Base-by-base conservation (phyloP, 1,139 yeast genomes). In the Diutina rugosa region DNA sequence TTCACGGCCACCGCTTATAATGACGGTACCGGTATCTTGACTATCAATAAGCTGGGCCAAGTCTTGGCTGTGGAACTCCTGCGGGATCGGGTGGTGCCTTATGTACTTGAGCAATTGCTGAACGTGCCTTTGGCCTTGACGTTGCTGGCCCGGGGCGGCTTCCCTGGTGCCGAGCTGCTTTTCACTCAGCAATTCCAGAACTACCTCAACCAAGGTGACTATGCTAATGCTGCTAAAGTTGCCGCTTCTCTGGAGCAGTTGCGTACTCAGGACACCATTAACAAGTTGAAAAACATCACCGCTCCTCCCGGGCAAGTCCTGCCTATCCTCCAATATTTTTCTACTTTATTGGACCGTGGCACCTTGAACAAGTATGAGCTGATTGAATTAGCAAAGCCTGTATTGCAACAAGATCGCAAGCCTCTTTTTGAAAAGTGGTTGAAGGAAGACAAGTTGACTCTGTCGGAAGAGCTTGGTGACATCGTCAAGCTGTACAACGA, bases 281-380 rank as follows among this genome's bases (percentile, higher is more conserved):
- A 90, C 72, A 89, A 90, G 71, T 83, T 95, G 75, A 93, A 93
- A 73, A 84, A 84, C 66, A 79, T 93, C 59, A 96, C 95, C 62
- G 90, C 97, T n/a, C 87, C 90, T 61, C 97, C 97, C 52, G 99
- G 99, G 55, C 91, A 90, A 66, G 88, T 90, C 55, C 89, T 97
- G 55, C 99, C 99, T 56, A 87, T 95, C 63, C 77, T 95, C 67
- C 95, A 91, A 70, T 95, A 95, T 71, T 90, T 95, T 69, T 87
- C 95, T 51, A 90, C 95, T 60, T 77, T 95, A 64, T 81, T 95
- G 62, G 99, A 93, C 71, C 87, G 90, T 72, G 98, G 98, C 48
- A 81, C 95, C 56, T 79, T 95, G 66, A 95, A 95, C 78, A 86
- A 90, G 73, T 86, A 86, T 69, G 99, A 95, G 77, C 87, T 97